Percentiles rank a stretch among this genome's conserved stretches.
phyloP scores from a whole-genome alignment of 495 filamentous ascomycete species.

The Friedmanniomyces endolithicus region DNA sequence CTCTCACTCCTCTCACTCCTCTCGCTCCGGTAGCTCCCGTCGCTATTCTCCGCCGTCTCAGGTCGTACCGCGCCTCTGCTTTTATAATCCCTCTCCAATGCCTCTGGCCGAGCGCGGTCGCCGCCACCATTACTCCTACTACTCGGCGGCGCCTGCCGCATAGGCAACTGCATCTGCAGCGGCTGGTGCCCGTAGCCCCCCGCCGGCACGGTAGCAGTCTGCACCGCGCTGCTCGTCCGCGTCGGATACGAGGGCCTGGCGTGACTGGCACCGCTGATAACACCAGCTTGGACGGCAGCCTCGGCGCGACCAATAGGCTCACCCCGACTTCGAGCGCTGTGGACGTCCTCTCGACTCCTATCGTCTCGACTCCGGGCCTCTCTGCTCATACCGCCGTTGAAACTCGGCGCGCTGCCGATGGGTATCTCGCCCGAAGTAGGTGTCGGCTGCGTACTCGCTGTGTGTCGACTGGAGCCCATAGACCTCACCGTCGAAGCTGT shows the following conservation, averaged over 20 bases:
- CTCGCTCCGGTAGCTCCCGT: slow-evolving; percentile 9
- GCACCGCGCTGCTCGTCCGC: slow-evolving; percentile 18
- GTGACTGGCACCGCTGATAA: background rate
- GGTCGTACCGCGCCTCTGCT: background rate
- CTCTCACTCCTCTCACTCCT: background rate
- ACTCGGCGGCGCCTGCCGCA: slow-evolving; percentile 14
- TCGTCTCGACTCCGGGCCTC: background rate
- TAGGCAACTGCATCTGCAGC: slow-evolving; percentile 20
- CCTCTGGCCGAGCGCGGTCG: slow-evolving; percentile 10
- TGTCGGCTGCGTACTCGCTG: slow-evolving; percentile 1
- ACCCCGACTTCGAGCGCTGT: no score
- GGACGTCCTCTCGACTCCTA: no score
- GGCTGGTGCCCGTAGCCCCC: slow-evolving; percentile 3
- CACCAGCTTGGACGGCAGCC: background rate
- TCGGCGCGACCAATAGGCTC: background rate
- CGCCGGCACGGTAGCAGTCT: slow-evolving; percentile 1
- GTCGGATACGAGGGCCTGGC: slow-evolving; percentile 13
- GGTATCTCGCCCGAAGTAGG: slow-evolving; percentile 14
- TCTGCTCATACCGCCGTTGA: background rate
- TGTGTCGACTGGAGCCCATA: background rate
- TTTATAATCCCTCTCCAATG: slow-evolving; percentile 2
- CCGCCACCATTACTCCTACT: background rate
- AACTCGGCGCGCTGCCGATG: background rate
- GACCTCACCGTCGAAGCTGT: background rate
- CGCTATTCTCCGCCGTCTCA: slow-evolving; percentile 9